A percentile compares a stretch with the other conserved stretches of the same genome.
Evolutionary conservation across 371 early-diverging fungal species (phyloP).

Genomic region (Rozella allomycis): DNA sequence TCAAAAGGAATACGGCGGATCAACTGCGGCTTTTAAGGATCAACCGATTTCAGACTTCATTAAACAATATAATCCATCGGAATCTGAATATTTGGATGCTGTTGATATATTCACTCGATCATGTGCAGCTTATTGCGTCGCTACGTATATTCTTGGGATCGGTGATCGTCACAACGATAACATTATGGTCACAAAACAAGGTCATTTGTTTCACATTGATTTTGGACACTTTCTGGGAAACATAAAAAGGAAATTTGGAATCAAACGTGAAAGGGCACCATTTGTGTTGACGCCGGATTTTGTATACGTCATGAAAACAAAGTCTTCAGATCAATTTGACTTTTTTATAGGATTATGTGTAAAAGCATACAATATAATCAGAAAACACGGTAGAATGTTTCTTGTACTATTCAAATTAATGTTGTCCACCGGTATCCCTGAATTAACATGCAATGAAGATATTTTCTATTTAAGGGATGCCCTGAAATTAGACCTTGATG

Average conservation of each 20-base stretch:
- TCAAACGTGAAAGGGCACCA: constrained; percentile 7
- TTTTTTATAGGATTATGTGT: constrained; percentile 4
- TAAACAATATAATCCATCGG: constrained; percentile 3
- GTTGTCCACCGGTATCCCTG: constrained; percentile 6
- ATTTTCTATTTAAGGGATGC: constrained; percentile 4
- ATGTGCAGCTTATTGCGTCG: constrained; percentile 8
- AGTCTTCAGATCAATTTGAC: constrained; percentile 4
- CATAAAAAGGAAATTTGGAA: constrained; percentile 7
- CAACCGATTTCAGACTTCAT: constrained; percentile 6
- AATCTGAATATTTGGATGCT: constrained; percentile 3
- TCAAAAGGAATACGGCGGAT: constrained; percentile 4
- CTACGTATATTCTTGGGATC: constrained; percentile 11
- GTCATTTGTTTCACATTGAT: constrained; percentile 12
- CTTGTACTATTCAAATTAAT: constrained; percentile 5
- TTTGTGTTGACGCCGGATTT: constrained; percentile 8
- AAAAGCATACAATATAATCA: constrained; percentile 4
- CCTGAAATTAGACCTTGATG: constrained; percentile 3
- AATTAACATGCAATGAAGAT: constrained; percentile 4
- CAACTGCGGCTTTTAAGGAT: constrained; percentile 7
- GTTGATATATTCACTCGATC: constrained; percentile 4
- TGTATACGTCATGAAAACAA: constrained; percentile 4
- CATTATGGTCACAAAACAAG: constrained; percentile 6
- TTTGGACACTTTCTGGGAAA: constrained; percentile 13
- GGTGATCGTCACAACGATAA: constrained; percentile 16
- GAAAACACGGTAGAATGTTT: constrained; percentile 5